Evolutionary conservation across 1,284 basidiomycete species (phyloP), one percentile per base, ranked within the genome.

Genomic region (Melampsora medusae): DNA sequence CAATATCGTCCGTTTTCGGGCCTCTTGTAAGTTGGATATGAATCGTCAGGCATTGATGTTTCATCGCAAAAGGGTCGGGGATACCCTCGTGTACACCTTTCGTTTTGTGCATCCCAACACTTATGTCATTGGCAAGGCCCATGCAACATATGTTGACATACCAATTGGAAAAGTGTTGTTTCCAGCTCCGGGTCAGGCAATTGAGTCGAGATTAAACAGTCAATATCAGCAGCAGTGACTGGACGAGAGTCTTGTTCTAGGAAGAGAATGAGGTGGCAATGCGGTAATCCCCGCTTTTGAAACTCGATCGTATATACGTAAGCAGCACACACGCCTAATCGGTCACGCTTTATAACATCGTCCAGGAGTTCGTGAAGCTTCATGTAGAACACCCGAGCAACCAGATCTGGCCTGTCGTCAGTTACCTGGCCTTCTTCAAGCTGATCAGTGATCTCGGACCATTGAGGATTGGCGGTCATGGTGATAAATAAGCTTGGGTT

Each of bases 381-480:
- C 2, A 3, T 17, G 6, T 62, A 25, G 6, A 25, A 62, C 4
- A 62, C 9, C 28, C n/a, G 17, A 9, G n/a, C 33, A 28, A 62
- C 17, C 9, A 25, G n/a, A 7, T 62, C 42, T 9, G 25, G 25
- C 25, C 25, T 25, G 25, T 25, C 25, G 25, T 25, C 25, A 25
- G 25, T 25, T 25, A 25, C 25, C 25, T 25, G 25, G 25, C 25
- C 25, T 25, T 46, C 22, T 22, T 35, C n/a, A 1, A 33, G n/a
- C 4, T 35, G 16, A 9, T 9, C 12, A 16, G 35, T 22, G 22
- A 67, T 67, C 49, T 67, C 66, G 0, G 78, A 77, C 86, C 86
- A 87, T 0, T 81, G 77, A 0, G 84, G 85, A 33, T 71, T 71
- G 0, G 59, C 56, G 4, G 69, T 71, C 35, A 71, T 71, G 4